Evolutionary conservation across 139 green algal genomes (phyloP).

Genomic region (Chlamydomonas applanata): DNA sequence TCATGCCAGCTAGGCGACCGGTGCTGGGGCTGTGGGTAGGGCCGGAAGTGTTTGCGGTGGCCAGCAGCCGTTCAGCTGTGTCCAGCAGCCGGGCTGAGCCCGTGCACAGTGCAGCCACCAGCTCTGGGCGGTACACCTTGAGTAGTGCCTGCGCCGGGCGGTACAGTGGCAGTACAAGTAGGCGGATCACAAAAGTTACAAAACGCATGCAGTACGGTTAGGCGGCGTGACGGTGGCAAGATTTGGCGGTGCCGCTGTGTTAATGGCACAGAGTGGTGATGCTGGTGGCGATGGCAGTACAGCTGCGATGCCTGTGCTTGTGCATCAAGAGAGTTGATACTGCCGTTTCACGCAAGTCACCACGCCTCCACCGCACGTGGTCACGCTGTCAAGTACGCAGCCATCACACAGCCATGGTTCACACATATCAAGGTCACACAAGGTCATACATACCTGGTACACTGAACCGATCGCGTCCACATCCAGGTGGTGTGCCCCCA

Average conservation of each 20-base stretch:
- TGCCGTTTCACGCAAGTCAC: too few species aligned
- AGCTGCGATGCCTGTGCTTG: too few species aligned
- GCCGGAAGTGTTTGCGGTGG: not conserved
- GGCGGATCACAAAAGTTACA: not conserved
- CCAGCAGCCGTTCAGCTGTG: slow-evolving; percentile 1
- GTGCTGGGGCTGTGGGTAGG: not conserved
- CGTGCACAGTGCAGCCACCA: slow-evolving; percentile 41
- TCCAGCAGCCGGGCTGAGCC: slow-evolving; percentile 41
- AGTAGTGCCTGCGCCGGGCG: slow-evolving; percentile 35
- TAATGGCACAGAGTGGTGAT: too few species aligned
- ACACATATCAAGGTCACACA: too few species aligned
- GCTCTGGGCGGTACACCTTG: slow-evolving; percentile 43
- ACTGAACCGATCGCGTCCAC: slow-evolving; percentile 14
- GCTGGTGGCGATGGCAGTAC: too few species aligned
- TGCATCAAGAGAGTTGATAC: too few species aligned
- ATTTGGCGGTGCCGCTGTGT: too few species aligned
- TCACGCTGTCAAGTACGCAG: too few species aligned
- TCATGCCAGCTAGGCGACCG: not conserved
- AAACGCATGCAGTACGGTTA: too few species aligned
- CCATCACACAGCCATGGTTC: too few species aligned
- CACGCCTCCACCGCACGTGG: too few species aligned
- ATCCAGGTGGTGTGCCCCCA: slow-evolving; percentile 26
- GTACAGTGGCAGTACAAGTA: not conserved
- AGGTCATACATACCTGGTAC: slow-evolving; percentile 1
- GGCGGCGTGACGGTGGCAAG: too few species aligned